Percentiles rank a stretch among this genome's conserved stretches.
These are phyloP conservation scores for Biscutella laevigata DNA, from an alignment of 441 rosid species.

Conservation along the genomic window DNA sequence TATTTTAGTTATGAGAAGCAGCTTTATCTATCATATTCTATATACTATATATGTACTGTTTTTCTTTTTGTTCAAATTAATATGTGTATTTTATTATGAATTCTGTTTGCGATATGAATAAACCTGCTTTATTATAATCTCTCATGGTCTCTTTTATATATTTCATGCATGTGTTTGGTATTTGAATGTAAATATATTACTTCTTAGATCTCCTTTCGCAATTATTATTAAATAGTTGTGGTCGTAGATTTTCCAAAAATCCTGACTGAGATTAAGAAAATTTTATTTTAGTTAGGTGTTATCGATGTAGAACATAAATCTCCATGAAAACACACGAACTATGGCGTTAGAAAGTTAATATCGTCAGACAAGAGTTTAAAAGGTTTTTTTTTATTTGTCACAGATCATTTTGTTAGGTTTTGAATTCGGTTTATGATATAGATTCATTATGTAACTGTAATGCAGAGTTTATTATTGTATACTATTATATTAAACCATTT, in stretches of 20 bases:
- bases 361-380: too few species aligned
- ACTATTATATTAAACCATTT: too few species aligned
- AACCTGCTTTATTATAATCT: constrained; percentile 3
- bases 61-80: too few species aligned
- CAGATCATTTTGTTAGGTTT: too few species aligned
- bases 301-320: not conserved
- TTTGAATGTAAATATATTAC: not conserved
- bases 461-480: too few species aligned
- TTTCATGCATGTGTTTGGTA: not conserved
- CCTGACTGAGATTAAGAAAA: not conserved
- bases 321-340: too few species aligned
- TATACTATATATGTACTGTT: too few species aligned
- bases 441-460: too few species aligned
- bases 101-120: constrained; percentile 18
- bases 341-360: too few species aligned
- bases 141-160: not conserved
- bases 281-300: not conserved
- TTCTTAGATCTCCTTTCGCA: not conserved
- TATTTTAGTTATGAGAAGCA: not conserved
- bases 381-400: too few species aligned
- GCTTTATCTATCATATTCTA: constrained; percentile 1
- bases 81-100: constrained; percentile 18
- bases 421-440: too few species aligned
- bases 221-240: not conserved
- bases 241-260: not conserved